Percentiles rank a stretch among this genome's conserved stretches.
Conservation (phyloP, 78 protist species). For the Chrysochromulina tobinii region DNA sequence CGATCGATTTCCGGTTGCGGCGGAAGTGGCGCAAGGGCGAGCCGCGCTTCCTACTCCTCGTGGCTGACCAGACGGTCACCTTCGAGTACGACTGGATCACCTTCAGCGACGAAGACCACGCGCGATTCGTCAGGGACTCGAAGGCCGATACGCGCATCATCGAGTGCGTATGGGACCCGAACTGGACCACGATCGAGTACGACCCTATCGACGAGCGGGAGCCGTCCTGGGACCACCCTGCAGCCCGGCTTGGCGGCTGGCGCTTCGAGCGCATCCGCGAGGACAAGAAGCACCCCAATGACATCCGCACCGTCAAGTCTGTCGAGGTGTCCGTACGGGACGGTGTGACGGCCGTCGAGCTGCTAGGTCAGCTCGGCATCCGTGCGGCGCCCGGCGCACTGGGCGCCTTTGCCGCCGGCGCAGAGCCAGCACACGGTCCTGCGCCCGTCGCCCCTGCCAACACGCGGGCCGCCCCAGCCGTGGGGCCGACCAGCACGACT, state of each 20-base stretch:
- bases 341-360: too few species aligned
- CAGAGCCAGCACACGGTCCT: too few species aligned
- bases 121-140: background rate
- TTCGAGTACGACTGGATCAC: background rate
- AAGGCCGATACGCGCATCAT: background rate
- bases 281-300: constrained; percentile 27
- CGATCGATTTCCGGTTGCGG: constrained; percentile 40
- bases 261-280: constrained; percentile 6
- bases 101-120: background rate
- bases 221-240: background rate
- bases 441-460: too few species aligned
- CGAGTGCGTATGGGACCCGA: constrained; percentile 35
- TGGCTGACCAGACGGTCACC: background rate
- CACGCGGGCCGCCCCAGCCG: too few species aligned
- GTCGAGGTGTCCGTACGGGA: too few species aligned
- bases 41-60: background rate
- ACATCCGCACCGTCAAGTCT: background rate
- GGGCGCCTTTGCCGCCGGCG: too few species aligned
- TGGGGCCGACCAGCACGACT: too few species aligned
- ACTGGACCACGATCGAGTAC: background rate
- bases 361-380: too few species aligned
- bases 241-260: constrained; percentile 29
- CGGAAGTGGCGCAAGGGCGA: background rate
- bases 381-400: too few species aligned
- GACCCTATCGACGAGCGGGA: background rate